These are phyloP conservation scores for Ophiostoma pallidulum DNA, from an alignment of 2,329 filamentous ascomycete species.

Conservation along the genomic window DNA sequence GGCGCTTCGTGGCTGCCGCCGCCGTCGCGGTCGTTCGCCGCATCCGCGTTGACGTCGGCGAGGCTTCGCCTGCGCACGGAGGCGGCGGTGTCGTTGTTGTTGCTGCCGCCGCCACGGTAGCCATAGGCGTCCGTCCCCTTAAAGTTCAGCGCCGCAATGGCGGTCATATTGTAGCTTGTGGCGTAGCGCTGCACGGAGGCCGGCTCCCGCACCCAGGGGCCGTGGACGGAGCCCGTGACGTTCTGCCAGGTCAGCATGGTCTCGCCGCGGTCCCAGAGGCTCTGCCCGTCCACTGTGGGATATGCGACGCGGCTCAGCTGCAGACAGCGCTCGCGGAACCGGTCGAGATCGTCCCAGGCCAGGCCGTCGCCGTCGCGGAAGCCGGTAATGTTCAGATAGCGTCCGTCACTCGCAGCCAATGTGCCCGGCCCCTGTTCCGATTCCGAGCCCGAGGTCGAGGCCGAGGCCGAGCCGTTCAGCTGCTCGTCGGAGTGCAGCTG, in stretches of 20 bases:
- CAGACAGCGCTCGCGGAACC: slow-evolving; percentile 56
- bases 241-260: slow-evolving; percentile 59
- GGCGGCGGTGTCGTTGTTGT: neutral
- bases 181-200: slow-evolving; percentile 36
- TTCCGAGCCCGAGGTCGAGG: too few relatives aligned
- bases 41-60: neutral
- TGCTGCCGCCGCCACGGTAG: neutral
- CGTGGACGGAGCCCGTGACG: slow-evolving; percentile 64
- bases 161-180: slow-evolving; percentile 52
- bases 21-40: neutral
- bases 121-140: slow-evolving; percentile 15
- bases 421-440: too few relatives aligned
- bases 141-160: slow-evolving; percentile 57
- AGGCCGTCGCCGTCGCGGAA: slow-evolving; percentile 65
- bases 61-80: too few relatives aligned
- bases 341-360: slow-evolving; percentile 64
- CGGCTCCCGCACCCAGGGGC: slow-evolving; percentile 60
- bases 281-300: slow-evolving; percentile 16
- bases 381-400: slow-evolving; percentile 65
- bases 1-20: neutral
- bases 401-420: slow-evolving; percentile 15
- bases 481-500: slow-evolving; percentile 18
- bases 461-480: slow-evolving; percentile 21
- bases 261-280: slow-evolving; percentile 24
- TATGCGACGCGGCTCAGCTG: slow-evolving; percentile 49